Conservation (phyloP, 306 rosid species). For the Lotus japonicus region DNA sequence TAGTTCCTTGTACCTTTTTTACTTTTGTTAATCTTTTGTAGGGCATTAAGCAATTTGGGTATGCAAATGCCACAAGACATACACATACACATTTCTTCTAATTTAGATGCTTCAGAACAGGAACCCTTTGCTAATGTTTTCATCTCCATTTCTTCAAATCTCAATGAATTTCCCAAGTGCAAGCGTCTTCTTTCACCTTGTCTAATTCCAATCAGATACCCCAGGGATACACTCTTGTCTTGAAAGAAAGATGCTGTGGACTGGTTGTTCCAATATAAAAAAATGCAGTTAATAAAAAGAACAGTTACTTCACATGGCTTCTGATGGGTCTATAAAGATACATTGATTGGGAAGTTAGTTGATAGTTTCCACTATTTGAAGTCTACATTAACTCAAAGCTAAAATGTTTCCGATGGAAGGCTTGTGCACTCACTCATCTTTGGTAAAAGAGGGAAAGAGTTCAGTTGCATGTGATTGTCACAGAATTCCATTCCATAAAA, state of each 20-base stretch:
- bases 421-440: neutral
- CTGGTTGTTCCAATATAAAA: slow-evolving; percentile 35
- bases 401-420: neutral
- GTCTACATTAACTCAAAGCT: neutral
- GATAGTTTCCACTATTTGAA: slow-evolving; percentile 7
- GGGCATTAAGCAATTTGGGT: slow-evolving; percentile 36
- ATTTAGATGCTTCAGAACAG: slow-evolving; percentile 23
- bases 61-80: slow-evolving; percentile 43
- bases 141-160: slow-evolving; percentile 34
- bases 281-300: neutral
- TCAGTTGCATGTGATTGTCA: neutral
- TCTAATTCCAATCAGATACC: slow-evolving; percentile 61
- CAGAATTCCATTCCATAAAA: slow-evolving; percentile 1
- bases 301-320: neutral
- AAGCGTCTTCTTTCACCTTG: slow-evolving; percentile 46
- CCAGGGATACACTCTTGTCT: slow-evolving; percentile 67
- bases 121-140: slow-evolving; percentile 12
- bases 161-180: slow-evolving; percentile 34
- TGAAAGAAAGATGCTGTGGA: slow-evolving; percentile 82
- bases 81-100: slow-evolving; percentile 26
- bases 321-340: neutral
- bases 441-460: neutral
- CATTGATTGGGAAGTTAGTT: neutral
- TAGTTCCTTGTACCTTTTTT: slow-evolving; percentile 46
- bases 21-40: slow-evolving; percentile 37